Conservation (phyloP, 257 asterid genomes). For the Penstemon eatonii region DNA sequence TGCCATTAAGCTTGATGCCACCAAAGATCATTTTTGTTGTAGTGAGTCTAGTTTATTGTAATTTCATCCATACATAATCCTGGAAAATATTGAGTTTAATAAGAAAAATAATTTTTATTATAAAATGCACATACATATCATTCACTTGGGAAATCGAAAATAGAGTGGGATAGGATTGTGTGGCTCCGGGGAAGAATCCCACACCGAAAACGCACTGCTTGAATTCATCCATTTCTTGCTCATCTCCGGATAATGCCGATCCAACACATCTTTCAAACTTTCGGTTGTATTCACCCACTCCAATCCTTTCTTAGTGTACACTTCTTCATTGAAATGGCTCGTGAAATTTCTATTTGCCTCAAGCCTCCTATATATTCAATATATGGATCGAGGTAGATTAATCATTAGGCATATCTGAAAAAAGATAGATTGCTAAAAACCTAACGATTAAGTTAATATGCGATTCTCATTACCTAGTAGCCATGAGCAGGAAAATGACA, state of each 20-base stretch:
- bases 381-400: neutral
- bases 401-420: no score
- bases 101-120: no score
- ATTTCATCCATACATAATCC: no score
- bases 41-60: no score
- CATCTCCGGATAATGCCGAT: slow-evolving; percentile 63
- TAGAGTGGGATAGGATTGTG: slow-evolving; percentile 50
- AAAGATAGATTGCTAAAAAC: no score
- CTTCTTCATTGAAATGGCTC: slow-evolving; percentile 52
- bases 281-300: slow-evolving; percentile 69
- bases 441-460: no score
- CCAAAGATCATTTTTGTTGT: no score
- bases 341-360: slow-evolving; percentile 70
- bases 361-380: slow-evolving; percentile 46
- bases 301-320: slow-evolving; percentile 57
- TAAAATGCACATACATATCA: neutral
- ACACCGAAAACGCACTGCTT: slow-evolving; percentile 58
- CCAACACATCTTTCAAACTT: slow-evolving; percentile 51
- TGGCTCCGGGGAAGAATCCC: slow-evolving; percentile 53
- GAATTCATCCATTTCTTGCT: slow-evolving; percentile 61
- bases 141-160: slow-evolving; percentile 47
- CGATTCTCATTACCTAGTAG: slow-evolving; percentile 35
- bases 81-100: no score
- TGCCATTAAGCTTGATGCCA: no score
- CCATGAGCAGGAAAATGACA: slow-evolving; percentile 60